Percentiles rank a stretch among this genome's conserved stretches.
Conservation (phyloP, 371 early-diverging fungal genomes). For the Zychaea mexicana region DNA sequence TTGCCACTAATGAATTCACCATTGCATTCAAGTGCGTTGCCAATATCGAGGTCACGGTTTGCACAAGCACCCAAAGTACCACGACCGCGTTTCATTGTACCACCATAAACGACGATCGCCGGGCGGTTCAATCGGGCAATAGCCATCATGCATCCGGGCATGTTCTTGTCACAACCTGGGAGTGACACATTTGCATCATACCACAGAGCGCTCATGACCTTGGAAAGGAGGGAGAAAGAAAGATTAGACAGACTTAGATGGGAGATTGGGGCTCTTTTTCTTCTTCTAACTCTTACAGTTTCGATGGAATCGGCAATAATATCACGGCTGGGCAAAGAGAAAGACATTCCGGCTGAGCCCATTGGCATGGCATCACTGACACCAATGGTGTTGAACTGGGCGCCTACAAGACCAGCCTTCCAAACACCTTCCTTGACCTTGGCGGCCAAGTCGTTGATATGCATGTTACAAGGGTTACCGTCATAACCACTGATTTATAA, state of each 20-base stretch:
- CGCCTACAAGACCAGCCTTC: conserved; percentile 86
- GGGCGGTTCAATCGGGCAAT: conserved; percentile 94
- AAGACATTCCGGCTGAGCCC: conserved; percentile 94
- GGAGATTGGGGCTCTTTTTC: no score
- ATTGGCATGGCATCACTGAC: conserved; percentile 95
- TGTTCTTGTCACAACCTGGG: conserved; percentile 92
- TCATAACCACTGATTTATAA: conserved; percentile 51
- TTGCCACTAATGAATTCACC: conserved; percentile 89
- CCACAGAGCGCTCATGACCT: conserved; percentile 93
- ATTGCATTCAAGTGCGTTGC: conserved; percentile 93
- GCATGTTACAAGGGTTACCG: conserved; percentile 98
- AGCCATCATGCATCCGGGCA: conserved; percentile 95
- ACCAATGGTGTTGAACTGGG: conserved; percentile 94
- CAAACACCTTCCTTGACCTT: conserved; percentile 89
- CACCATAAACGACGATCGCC: conserved; percentile 85
- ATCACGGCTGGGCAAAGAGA: conserved; percentile 93
- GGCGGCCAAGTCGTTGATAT: conserved; percentile 82
- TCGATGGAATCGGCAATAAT: conserved; percentile 97
- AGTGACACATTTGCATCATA: conserved; percentile 74
- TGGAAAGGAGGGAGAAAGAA: no score
- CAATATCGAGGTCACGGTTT: conserved; percentile 77
- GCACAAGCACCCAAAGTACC: conserved; percentile 59
- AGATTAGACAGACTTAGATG: no score
- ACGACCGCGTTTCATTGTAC: conserved; percentile 79
- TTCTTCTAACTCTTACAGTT: conserved; percentile 57